Evolutionary conservation across 2,329 filamentous ascomycete genomes (phyloP).

Genomic region (Cladophialophora chaetospira): DNA sequence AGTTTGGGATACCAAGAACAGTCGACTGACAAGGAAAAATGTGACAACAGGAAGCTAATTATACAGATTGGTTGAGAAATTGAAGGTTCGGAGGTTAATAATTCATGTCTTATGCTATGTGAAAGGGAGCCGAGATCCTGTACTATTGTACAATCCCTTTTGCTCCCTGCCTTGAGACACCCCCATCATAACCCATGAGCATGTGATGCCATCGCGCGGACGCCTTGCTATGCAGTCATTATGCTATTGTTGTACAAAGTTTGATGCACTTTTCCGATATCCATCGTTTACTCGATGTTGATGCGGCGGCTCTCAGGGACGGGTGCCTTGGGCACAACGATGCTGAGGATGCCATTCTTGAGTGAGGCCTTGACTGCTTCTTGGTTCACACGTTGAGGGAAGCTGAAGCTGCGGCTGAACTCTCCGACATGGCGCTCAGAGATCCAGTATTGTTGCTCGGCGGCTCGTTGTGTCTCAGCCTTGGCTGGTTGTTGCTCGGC

Average conservation of each 20-base stretch:
- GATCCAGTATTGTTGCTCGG: conserved; percentile 57
- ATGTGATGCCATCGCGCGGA: neutral
- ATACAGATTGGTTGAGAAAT: neutral
- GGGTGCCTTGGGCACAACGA: conserved; percentile 59
- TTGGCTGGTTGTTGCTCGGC: conserved; percentile 30
- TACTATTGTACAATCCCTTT: conserved; percentile 11
- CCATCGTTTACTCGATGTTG: conserved; percentile 53
- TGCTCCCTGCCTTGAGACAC: conserved; percentile 5
- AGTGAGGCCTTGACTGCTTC: conserved; percentile 62
- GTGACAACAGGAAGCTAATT: neutral
- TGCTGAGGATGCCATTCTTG: conserved; percentile 61
- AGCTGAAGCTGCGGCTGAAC: conserved; percentile 62
- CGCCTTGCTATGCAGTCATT: conserved; percentile 17
- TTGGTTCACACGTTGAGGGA: conserved; percentile 60
- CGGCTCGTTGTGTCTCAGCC: conserved; percentile 32
- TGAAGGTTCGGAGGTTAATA: neutral
- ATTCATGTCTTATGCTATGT: conserved; percentile 2
- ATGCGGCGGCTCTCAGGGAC: conserved; percentile 55
- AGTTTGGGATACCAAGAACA: neutral
- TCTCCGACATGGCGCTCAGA: conserved; percentile 61
- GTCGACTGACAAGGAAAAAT: neutral
- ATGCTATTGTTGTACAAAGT: conserved; percentile 17
- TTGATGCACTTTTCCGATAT: neutral
- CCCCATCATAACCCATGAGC: too few relatives aligned
- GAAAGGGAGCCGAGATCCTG: conserved; percentile 15